Conservation (phyloP, 257 asterid species). For the Solanum gracilifrons region DNA sequence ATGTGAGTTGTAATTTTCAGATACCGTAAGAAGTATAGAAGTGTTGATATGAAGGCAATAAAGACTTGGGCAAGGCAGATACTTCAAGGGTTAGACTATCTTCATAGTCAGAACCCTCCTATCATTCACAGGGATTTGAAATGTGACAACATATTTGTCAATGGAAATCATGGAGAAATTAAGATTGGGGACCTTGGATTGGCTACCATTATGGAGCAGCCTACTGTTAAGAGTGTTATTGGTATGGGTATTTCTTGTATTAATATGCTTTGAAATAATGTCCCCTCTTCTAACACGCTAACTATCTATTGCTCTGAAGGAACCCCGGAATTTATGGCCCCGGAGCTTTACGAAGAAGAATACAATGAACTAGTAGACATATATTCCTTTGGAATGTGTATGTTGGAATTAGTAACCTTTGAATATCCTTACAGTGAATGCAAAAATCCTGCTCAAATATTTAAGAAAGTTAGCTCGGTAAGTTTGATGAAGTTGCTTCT, state of each 20-base stretch:
- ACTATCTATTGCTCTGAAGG: conserved; percentile 10
- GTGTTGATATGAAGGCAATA: conserved; percentile 65
- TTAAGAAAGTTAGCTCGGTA: conserved; percentile 55
- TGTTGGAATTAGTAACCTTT: conserved; percentile 62
- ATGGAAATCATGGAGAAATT: conserved; percentile 76
- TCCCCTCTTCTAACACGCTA: not conserved
- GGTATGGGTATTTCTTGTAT: conserved; percentile 25
- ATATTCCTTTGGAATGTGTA: conserved; percentile 76
- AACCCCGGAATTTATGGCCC: conserved; percentile 73
- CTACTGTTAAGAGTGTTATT: conserved; percentile 67
- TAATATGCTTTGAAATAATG: not conserved
- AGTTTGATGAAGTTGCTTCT: conserved; percentile 6
- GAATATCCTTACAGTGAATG: conserved; percentile 78
- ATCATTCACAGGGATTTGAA: conserved; percentile 76
- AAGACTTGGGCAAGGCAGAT: conserved; percentile 78
- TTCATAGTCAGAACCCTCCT: conserved; percentile 73
- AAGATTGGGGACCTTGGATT: conserved; percentile 82
- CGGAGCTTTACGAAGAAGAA: conserved; percentile 78
- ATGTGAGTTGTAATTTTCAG: conserved; percentile 16
- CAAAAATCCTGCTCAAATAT: conserved; percentile 71
- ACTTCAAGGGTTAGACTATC: conserved; percentile 59
- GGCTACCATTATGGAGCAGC: conserved; percentile 72
- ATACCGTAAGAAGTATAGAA: conserved; percentile 50
- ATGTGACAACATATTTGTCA: conserved; percentile 73
- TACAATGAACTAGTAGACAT: conserved; percentile 69